Evolutionary conservation across 768 basidiomycete genomes (phyloP).

Genomic region (Phallus indusiatus): DNA sequence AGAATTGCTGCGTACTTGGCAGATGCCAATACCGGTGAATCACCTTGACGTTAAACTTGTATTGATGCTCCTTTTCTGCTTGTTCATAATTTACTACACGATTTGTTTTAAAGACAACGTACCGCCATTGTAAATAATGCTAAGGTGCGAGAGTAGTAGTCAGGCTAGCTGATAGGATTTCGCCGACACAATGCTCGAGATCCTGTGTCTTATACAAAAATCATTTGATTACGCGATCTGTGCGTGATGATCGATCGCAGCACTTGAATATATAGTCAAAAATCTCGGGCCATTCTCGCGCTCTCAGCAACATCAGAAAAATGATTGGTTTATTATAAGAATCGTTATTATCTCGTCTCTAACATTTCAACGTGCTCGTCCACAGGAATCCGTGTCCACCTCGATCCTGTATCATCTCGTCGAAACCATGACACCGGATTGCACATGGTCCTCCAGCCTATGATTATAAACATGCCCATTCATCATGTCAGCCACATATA

Average conservation of each 20-base stretch:
- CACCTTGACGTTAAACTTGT: slow-evolving; percentile 83
- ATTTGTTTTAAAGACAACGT: not conserved
- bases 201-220: not conserved
- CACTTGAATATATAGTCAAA: not conserved
- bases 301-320: not conserved
- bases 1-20: not conserved
- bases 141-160: not conserved
- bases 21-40: not conserved
- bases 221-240: not conserved
- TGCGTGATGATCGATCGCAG: not conserved
- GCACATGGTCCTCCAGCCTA: slow-evolving; percentile 29
- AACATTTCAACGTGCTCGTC: slow-evolving; percentile 66
- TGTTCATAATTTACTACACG: not conserved
- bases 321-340: not conserved
- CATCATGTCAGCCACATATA: not conserved
- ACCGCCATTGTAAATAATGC: slow-evolving; percentile 1
- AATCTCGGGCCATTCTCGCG: not conserved
- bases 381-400: slow-evolving; percentile 62
- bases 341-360: not conserved
- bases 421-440: slow-evolving; percentile 35
- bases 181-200: too few relatives aligned
- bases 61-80: slow-evolving; percentile 30
- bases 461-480: not conserved
- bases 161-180: not conserved
- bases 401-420: slow-evolving; percentile 39